Percentiles rank a stretch among this genome's conserved stretches.
Evolutionary conservation across 805 yeast genomes (phyloP).

Genomic region (Ogataea philodendri): DNA sequence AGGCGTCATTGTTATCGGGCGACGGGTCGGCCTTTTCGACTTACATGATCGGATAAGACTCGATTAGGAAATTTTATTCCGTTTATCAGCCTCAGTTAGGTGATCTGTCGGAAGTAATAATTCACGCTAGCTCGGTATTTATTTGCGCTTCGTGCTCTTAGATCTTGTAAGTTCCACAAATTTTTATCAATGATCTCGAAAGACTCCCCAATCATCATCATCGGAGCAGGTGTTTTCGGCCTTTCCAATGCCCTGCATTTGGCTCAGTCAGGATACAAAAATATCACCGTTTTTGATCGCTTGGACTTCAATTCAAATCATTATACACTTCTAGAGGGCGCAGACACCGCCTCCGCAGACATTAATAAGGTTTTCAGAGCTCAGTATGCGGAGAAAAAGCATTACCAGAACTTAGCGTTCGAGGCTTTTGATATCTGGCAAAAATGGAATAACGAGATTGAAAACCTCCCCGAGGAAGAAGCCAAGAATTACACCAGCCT

Average conservation of each 20-base stretch:
- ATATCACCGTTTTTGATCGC: slow-evolving; percentile 40
- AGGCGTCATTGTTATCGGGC: too few relatives aligned
- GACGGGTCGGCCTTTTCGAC: too few relatives aligned
- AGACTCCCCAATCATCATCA: slow-evolving; percentile 36
- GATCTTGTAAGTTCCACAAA: too few relatives aligned
- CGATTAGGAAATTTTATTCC: background rate
- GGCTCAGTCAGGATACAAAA: slow-evolving; percentile 34
- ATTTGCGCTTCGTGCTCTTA: too few relatives aligned
- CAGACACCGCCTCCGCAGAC: slow-evolving; percentile 41
- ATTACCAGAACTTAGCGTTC: slow-evolving; percentile 34
- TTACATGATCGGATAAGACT: too few relatives aligned
- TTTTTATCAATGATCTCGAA: slow-evolving; percentile 7
- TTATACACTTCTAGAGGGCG: slow-evolving; percentile 36
- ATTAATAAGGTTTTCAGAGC: slow-evolving; percentile 40
- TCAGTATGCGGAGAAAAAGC: slow-evolving; percentile 37
- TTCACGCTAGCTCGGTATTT: too few relatives aligned
- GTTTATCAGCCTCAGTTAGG: too few relatives aligned
- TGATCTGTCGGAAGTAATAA: too few relatives aligned
- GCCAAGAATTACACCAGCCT: slow-evolving; percentile 26
- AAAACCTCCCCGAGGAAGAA: slow-evolving; percentile 25
- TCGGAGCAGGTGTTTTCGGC: slow-evolving; percentile 59
- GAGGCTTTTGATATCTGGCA: slow-evolving; percentile 29
- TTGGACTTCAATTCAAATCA: slow-evolving; percentile 30
- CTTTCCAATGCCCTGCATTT: slow-evolving; percentile 48
- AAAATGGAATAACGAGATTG: slow-evolving; percentile 27